A percentile compares a stretch with the other conserved stretches of the same genome.
Conservation (phyloP, 805 yeast species). For the Candida ipomoeae region DNA sequence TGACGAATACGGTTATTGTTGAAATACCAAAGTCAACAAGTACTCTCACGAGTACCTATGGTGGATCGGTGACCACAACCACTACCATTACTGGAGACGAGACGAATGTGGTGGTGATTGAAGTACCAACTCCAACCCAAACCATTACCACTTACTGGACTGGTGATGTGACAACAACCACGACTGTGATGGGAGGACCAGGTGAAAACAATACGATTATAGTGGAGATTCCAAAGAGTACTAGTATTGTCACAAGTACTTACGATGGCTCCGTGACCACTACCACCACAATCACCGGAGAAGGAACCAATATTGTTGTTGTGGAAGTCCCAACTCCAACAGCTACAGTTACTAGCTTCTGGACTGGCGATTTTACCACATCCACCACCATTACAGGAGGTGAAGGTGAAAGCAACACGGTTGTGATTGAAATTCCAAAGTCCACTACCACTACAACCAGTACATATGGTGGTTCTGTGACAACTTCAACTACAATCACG, state of each 20-base stretch:
- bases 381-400: conserved; percentile 6
- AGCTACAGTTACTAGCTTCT: conserved; percentile 12
- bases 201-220: too few relatives aligned
- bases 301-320: conserved; percentile 9
- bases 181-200: too few relatives aligned
- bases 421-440: conserved; percentile 9
- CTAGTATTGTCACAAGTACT: too few relatives aligned
- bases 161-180: not conserved
- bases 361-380: conserved; percentile 11
- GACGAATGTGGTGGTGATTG: conserved; percentile 11
- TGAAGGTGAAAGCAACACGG: conserved; percentile 13
- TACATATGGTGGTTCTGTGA: conserved; percentile 9
- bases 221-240: too few relatives aligned
- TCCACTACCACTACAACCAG: conserved; percentile 7
- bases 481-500: conserved; percentile 8
- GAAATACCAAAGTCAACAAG: conserved; percentile 7
- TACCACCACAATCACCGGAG: conserved; percentile 3
- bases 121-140: conserved; percentile 16
- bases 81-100: conserved; percentile 3
- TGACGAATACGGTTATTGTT: conserved; percentile 6
- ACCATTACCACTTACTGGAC: conserved; percentile 16
- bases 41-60: conserved; percentile 6
- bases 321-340: conserved; percentile 16
- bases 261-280: too few relatives aligned
- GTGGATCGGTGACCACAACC: conserved; percentile 1